Evolutionary conservation across 345 rosid genomes (phyloP), one percentile per base, ranked within the genome.

Genomic region (Citrus inodora): DNA sequence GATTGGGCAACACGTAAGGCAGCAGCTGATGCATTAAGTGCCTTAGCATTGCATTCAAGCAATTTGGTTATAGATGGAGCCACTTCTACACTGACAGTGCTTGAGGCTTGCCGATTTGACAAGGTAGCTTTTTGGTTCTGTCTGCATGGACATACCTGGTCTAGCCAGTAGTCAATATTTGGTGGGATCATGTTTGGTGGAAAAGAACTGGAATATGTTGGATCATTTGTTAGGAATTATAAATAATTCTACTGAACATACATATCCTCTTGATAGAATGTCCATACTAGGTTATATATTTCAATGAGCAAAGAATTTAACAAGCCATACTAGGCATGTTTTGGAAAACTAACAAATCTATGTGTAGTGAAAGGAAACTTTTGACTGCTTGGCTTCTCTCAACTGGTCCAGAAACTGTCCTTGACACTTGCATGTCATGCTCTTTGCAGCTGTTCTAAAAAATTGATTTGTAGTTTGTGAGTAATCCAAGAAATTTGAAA

Each of bases 1-100:
- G 99, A 97, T 86, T 97, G 98, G 99, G 94, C 87, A 6, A 93
- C 98, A 33, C 94, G 99, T 19, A 97, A 97, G 83, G 98, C 99
- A 77, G 97, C 98, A 71, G 92, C 98, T 76, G 99, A 97, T 85
- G 83, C 94, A 65, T 83, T 97, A 82, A 88, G 60, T 85, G 82
- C 94, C 77, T 69, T 97, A 77, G 99, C 94, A 37, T 80, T 87
- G 80, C 94, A 94, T 87, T 97, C 98, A 74, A 92, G 90, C 79
- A 58, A 79, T 84, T 84, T 94, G 85, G 78, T 93, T 46, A 78
- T 89, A 65, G 98, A 93, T 73, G 88, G 80, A 78, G 81, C 87
- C 62, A 88, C 90, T 78, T 90, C 93, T 71, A 97, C 96, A 0
- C 73, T 97, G 71, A 83, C 89, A 9, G 83, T 82, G 65, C 97